A percentile compares a stretch with the other conserved stretches of the same genome.
Conservation (phyloP, 768 basidiomycete species). For the Phallus indusiatus region DNA sequence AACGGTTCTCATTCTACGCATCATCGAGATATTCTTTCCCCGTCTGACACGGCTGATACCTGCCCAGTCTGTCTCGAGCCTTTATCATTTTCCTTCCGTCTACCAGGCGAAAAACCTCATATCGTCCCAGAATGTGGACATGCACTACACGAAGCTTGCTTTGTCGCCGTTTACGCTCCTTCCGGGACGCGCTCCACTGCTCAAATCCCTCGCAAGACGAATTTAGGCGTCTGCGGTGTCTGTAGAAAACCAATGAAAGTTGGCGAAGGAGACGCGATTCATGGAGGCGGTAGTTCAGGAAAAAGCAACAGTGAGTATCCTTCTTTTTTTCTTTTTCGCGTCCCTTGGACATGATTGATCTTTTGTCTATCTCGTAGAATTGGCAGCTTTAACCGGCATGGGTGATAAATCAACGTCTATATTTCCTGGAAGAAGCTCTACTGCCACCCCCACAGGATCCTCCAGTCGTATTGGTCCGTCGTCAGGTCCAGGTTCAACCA, state of each 20-base stretch:
- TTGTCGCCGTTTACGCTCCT: constrained; percentile 91
- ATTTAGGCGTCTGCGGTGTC: constrained; percentile 92
- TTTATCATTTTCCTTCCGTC: constrained; percentile 82
- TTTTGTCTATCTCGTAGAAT: constrained; percentile 45
- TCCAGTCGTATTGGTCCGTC: neutral
- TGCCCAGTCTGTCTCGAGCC: constrained; percentile 97
- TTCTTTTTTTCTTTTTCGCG: constrained; percentile 8
- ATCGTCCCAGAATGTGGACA: constrained; percentile 97
- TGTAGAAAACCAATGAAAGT: constrained; percentile 96
- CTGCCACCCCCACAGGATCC: constrained; percentile 20
- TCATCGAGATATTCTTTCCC: constrained; percentile 44
- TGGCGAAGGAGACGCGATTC: constrained; percentile 57
- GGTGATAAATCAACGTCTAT: constrained; percentile 48
- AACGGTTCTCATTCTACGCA: constrained; percentile 1
- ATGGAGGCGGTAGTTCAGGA: constrained; percentile 28
- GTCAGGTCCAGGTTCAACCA: neutral
- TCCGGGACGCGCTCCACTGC: constrained; percentile 46
- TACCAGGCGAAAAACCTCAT: constrained; percentile 95
- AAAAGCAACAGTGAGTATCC: constrained; percentile 77
- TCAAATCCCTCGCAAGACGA: constrained; percentile 53
- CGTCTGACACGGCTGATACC: constrained; percentile 62
- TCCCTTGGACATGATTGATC: neutral
- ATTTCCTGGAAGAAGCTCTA: constrained; percentile 61
- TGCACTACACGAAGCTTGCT: constrained; percentile 97
- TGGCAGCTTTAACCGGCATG: constrained; percentile 90